Conservation (phyloP, 2,329 filamentous ascomycete species). For the Aspergillus fijiensis region DNA sequence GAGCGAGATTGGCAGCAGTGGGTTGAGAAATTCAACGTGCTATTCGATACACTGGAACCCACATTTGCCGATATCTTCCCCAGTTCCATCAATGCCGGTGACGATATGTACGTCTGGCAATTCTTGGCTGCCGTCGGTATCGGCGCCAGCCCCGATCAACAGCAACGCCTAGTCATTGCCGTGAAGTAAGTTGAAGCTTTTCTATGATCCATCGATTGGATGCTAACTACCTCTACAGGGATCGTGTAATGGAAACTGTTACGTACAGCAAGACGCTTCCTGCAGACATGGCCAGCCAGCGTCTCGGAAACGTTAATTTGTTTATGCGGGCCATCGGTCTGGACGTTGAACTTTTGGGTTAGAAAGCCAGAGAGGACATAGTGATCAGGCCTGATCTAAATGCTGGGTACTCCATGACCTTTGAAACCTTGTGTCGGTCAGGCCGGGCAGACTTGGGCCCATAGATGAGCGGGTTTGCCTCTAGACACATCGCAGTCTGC, state of each 20-base stretch:
- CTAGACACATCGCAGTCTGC: background rate
- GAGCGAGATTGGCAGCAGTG: slow-evolving; percentile 79
- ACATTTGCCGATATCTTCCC: slow-evolving; percentile 85
- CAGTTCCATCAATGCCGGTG: slow-evolving; percentile 80
- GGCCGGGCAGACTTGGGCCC: background rate
- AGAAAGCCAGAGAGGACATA: slow-evolving; percentile 22
- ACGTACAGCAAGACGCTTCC: slow-evolving; percentile 84
- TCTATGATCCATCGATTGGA: background rate
- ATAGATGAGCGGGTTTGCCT: background rate
- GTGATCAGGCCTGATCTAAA: background rate
- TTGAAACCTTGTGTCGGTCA: background rate
- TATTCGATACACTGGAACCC: slow-evolving; percentile 86
- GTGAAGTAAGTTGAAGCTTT: slow-evolving; percentile 64
- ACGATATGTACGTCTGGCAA: slow-evolving; percentile 98
- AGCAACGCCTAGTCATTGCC: slow-evolving; percentile 87
- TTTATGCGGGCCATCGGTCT: slow-evolving; percentile 99
- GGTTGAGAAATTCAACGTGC: slow-evolving; percentile 75
- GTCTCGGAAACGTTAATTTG: slow-evolving; percentile 88
- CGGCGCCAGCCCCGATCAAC: slow-evolving; percentile 88
- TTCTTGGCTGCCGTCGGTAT: slow-evolving; percentile 94
- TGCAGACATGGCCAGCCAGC: slow-evolving; percentile 76
- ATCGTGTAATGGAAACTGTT: slow-evolving; percentile 95
- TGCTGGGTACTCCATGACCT: background rate
- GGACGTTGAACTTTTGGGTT: slow-evolving; percentile 78
- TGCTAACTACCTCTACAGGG: slow-evolving; percentile 45